Base-by-base conservation (phyloP, 2,329 filamentous ascomycete species). In the Sporothrix brunneoviolacea region DNA sequence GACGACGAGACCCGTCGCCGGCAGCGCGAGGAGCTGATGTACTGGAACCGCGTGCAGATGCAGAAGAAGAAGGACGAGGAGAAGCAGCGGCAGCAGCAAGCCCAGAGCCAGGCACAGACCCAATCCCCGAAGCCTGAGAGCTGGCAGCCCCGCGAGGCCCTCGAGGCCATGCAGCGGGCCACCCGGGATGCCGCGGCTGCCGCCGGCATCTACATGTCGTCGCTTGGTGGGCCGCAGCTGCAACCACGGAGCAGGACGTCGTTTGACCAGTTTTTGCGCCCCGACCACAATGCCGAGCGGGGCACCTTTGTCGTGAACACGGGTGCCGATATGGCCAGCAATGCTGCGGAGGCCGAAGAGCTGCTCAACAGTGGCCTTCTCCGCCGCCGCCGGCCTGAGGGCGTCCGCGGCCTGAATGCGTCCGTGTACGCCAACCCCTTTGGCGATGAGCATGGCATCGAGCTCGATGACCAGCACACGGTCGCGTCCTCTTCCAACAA, bases 21-120 rank as follows among this genome's bases (percentile, higher is more conserved):
- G 52, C 81, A 84, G 62, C 73, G 80, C 33, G 80, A 84, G 59
- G 81, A 84, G 64, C 62, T 84, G 53, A 69, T 83, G 64, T 83
- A 82, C 58, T 84, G 81, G 81, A 84, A 84, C 59, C 70, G 75
- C 3, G 56, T 80, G 28, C 74, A 68, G 45, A 68, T 75, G 61
- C 75, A 76, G 61, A 61, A 71, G 59, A 67, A 70, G 50, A 65
- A 64, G 48, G 62, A 68, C 48, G 41, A 52, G 51, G 58, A 58
- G 42, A 54, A 55, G 15, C 57, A 54, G 30, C 50, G 57, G 35
- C 51, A 51, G 16, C 54, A 52, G 13, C 55, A 56, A 48, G 53
- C 30, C 24, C 24, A 28, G 6, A 28, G 24, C 24, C 24, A 28
- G 12, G 30, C 30, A 7, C 7, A 33, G 12, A 16, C 2, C 4